Evolutionary conservation across 2,329 filamentous ascomycete species (phyloP).

Genomic region (Aspergillus jensenii): DNA sequence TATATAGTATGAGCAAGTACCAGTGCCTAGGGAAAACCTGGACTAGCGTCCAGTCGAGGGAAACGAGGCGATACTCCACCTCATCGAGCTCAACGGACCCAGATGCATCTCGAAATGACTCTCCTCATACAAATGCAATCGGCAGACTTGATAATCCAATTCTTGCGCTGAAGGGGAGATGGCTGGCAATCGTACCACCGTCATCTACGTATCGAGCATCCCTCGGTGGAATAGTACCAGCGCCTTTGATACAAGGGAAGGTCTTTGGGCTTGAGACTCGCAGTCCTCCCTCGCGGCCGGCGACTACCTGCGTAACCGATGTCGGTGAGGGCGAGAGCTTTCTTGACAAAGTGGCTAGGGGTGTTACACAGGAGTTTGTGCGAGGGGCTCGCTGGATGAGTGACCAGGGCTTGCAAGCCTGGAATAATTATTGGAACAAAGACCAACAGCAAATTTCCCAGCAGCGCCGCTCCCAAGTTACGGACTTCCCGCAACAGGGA

Average conservation of each 20-base stretch:
- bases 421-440: slow-evolving; percentile 53
- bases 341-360: slow-evolving; percentile 48
- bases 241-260: slow-evolving; percentile 33
- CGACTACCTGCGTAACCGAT: slow-evolving; percentile 46
- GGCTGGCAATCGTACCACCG: slow-evolving; percentile 48
- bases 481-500: slow-evolving; percentile 31
- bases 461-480: slow-evolving; percentile 30
- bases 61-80: slow-evolving; percentile 45
- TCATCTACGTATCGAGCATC: slow-evolving; percentile 39
- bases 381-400: slow-evolving; percentile 51
- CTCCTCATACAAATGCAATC: slow-evolving; percentile 29
- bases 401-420: slow-evolving; percentile 50
- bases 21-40: slow-evolving; percentile 84
- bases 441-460: slow-evolving; percentile 33
- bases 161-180: slow-evolving; percentile 45
- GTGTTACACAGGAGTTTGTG: slow-evolving; percentile 51
- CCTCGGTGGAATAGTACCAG: slow-evolving; percentile 42
- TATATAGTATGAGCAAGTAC: slow-evolving; percentile 60
- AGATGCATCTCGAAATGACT: slow-evolving; percentile 43
- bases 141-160: slow-evolving; percentile 38
- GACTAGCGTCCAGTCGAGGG: slow-evolving; percentile 71
- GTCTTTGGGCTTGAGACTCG: slow-evolving; percentile 44
- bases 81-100: slow-evolving; percentile 48
- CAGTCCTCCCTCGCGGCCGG: slow-evolving; percentile 43
- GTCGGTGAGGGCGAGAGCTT: slow-evolving; percentile 49